Percentiles rank a stretch among this genome's conserved stretches.
phyloP scores from a whole-genome alignment of 768 basidiomycete species.

The Pleurotus ostreatus region DNA sequence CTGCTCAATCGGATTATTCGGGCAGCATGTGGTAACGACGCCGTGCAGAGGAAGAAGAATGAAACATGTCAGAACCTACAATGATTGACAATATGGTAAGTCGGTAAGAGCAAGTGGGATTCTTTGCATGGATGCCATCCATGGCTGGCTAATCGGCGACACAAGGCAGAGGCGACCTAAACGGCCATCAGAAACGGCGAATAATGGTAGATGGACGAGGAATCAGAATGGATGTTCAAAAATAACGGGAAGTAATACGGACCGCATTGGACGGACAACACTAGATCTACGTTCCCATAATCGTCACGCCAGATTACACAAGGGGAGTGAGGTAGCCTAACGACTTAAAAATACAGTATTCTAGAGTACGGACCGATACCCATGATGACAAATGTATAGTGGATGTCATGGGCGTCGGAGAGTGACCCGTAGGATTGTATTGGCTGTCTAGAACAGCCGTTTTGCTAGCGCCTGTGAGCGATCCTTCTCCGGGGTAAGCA shows the following conservation, averaged over 20 bases:
- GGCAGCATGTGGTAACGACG: no score
- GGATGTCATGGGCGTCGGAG: not conserved
- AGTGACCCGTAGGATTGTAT: not conserved
- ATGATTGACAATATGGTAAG: no score
- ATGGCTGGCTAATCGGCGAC: not conserved
- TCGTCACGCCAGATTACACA: not conserved
- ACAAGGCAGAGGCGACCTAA: constrained; percentile 3
- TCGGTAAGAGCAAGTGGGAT: no score
- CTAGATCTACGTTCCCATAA: constrained; percentile 4
- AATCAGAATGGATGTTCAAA: not conserved
- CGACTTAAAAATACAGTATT: not conserved
- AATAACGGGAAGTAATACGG: constrained; percentile 1
- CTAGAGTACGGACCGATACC: constrained; percentile 2
- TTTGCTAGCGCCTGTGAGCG: no score
- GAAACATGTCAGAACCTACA: no score
- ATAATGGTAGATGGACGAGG: not conserved
- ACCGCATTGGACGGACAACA: constrained; percentile 4
- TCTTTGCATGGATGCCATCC: not conserved
- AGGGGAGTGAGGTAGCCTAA: not conserved
- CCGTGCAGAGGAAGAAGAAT: no score
- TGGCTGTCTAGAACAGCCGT: not conserved
- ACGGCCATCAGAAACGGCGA: constrained; percentile 8
- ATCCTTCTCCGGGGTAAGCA: no score
- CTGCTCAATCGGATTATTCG: no score
- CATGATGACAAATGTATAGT: constrained; percentile 1